phyloP scores from a whole-genome alignment of 352 stramenopile species.

The Phytophthora pisi region DNA sequence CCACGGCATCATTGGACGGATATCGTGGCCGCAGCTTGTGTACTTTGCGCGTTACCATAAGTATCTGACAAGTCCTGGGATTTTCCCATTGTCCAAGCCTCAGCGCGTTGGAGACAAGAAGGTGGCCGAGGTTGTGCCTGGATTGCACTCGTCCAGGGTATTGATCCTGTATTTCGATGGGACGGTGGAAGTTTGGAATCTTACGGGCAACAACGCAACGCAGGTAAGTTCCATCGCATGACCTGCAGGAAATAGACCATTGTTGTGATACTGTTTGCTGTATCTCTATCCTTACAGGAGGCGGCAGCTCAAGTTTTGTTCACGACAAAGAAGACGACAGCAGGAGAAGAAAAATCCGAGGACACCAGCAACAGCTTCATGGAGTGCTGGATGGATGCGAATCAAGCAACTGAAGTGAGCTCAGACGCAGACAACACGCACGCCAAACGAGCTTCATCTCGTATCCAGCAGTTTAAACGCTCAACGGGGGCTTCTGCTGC shows the following conservation, averaged over 20 bases:
- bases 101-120: neutral
- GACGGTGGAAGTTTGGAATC: conserved; percentile 17
- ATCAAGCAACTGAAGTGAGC: neutral
- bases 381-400: conserved; percentile 10
- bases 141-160: conserved; percentile 11
- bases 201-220: neutral
- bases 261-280: neutral
- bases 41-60: conserved; percentile 27
- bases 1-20: neutral
- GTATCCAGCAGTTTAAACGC: conserved; percentile 22
- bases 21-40: conserved; percentile 27
- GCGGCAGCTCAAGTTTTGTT: conserved; percentile 14
- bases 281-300: conserved; percentile 2
- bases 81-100: conserved; percentile 8
- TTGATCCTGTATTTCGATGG: conserved; percentile 31
- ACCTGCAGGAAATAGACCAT: neutral
- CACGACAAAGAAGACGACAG: conserved; percentile 10
- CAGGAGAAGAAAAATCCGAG: neutral
- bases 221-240: conserved; percentile 7
- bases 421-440: neutral
- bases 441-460: neutral
- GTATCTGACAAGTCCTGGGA: conserved; percentile 13
- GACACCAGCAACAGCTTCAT: conserved; percentile 3
- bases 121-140: conserved; percentile 24
- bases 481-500: neutral